Base-by-base conservation (phyloP, 352 stramenopile genomes). In the Pythium guiyangense region DNA sequence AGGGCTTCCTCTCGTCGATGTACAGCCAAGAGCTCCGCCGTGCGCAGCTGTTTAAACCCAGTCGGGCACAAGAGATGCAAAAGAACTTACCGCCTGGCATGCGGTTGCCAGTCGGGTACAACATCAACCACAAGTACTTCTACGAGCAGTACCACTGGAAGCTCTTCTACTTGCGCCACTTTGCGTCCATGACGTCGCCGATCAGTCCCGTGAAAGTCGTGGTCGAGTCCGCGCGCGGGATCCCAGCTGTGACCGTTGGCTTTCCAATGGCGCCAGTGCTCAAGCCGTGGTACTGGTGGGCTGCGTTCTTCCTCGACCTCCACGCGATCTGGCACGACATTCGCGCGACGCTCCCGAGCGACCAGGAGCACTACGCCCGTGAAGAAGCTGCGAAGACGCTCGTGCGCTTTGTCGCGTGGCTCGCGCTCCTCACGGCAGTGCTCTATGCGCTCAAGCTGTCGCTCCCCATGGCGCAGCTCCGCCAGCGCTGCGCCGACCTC, bases 41-140 rank as follows among this genome's bases (percentile, higher is more conserved):
- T 26, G 66, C 84, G 17, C 79, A 81, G 54, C 64, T 96, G 26
- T 96, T 96, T 59, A 88, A 75, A 11, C 77, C 77, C 29, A 64
- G 66, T 44, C 39, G 62, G 22, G 71, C 77, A 39, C 46, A 62
- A 43, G 34, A 78, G 29, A 60, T 82, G 26, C 53, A 59, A 10
- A 58, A 52, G 12, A 57, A 75, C 26, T 40, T 79, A 4, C 59
- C 66, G 12, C 82, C 77, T 20, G 84, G 79, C 47, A 91, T 93
- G 81, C 74, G 85, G 37, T 67, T 96, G 10, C 77, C 84, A 6
- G 86, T 96, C 49, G 84, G 82, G 20, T 96, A 94, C 69, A 96
- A 96, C 60, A 94, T 94, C 71, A 94, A 96, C 69, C 84, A 96
- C 74, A 94, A 94, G 72, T 96, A 91, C 59, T 92, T 86, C 54